Base-by-base conservation (phyloP, 148 eudicot genomes). In the Beta vulgaris region DNA sequence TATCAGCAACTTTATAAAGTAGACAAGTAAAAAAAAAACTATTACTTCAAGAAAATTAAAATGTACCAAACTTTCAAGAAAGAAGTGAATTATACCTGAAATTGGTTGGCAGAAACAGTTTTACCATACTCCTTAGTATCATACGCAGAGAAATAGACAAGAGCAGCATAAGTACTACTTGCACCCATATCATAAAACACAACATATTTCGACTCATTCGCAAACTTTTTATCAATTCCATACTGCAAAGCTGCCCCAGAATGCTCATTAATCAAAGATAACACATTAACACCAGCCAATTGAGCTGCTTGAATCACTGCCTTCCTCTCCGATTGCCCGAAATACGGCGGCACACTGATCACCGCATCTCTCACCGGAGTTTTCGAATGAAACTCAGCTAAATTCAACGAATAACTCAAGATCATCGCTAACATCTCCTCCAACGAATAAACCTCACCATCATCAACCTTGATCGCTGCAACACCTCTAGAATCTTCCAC, bases 121-220 rank as follows among this genome's bases (percentile, higher is more conserved):
- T 96, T 96, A 37, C 97, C 99, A 68, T 64, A 86, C 79, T 96
- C 98, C 84, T 92, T 92, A 5, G 89, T 79, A 76, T 86, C 88
- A 58, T 92, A 96, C n/a, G 98, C 91, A 68, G 99, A 91, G 81
- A 91, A 96, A 81, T 88, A 79, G 9, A 92, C 97, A 79, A 92
- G 88, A 49, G 99, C 95, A 75, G 99, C 99, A 84, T 92, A 96
- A 54, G 99, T 92, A 78, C 82, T 87, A 36, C 85, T 73, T 4
- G 99, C 83, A 10, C 99, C 99, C 99, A 96, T 92, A 59, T 96
- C 97, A 69, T 92, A 96, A 46, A 96, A 91, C 71, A 96, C 85
- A 10, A 96, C 95, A 77, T 92, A 76, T 79, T 90, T 87, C 10
- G 98, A 89, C 15, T 86, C 99, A 61, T 96, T 92, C 1, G 88